phyloP scores from a whole-genome alignment of 176 grass and related monocot species.

The Carex kokanica region DNA sequence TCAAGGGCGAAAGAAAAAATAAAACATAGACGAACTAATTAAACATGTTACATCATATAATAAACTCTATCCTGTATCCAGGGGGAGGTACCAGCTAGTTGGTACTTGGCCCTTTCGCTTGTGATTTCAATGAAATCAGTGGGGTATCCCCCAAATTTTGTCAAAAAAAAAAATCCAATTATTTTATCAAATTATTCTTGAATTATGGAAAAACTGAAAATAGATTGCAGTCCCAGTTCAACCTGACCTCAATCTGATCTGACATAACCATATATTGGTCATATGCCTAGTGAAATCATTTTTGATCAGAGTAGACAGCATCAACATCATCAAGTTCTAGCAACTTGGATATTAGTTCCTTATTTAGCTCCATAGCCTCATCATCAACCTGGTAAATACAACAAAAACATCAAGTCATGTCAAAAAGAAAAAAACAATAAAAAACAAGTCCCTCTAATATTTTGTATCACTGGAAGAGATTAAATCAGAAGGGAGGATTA shows the following conservation, averaged over 20 bases:
- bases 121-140: no score
- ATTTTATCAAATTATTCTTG: background rate
- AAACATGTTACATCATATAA: background rate
- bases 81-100: no score
- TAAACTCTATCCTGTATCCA: no score
- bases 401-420: background rate
- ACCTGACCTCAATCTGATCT: background rate
- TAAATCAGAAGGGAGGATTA: background rate
- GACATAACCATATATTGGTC: background rate
- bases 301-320: conserved; percentile 85
- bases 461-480: background rate
- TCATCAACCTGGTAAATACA: conserved; percentile 55
- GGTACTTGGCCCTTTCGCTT: no score
- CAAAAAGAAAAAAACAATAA: no score
- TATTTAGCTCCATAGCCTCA: conserved; percentile 90
- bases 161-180: background rate
- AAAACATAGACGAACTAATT: background rate
- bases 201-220: background rate
- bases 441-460: background rate
- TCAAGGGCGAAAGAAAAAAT: background rate
- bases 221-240: background rate
- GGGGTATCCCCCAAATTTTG: no score
- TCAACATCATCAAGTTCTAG: conserved; percentile 98
- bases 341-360: conserved; percentile 76
- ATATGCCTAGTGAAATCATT: conserved; percentile 24